Conservation (phyloP, 768 basidiomycete species). For the Fomitopsis pulvina region DNA sequence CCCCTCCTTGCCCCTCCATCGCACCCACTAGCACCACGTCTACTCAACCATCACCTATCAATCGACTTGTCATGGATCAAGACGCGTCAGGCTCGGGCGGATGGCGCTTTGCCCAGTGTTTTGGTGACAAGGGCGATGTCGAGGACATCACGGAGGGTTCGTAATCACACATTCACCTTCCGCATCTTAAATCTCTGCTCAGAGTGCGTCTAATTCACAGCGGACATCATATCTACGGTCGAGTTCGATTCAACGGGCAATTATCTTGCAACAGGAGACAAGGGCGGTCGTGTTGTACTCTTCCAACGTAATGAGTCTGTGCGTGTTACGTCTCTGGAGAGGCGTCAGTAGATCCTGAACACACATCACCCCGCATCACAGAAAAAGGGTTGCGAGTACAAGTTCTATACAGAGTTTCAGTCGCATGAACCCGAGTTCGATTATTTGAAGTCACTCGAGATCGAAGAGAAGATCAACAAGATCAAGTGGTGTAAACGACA, state of each 20-base stretch:
- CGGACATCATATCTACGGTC: slow-evolving; percentile 99
- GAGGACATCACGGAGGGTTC: slow-evolving; percentile 99
- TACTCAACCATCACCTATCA: neutral
- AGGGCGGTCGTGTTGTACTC: slow-evolving; percentile 96
- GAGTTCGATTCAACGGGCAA: slow-evolving; percentile 99
- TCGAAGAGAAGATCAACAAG: slow-evolving; percentile 99
- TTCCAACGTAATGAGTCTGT: slow-evolving; percentile 99
- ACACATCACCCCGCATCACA: slow-evolving; percentile 21
- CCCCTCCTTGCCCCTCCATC: neutral
- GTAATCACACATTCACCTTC: slow-evolving; percentile 22
- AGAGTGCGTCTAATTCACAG: slow-evolving; percentile 36
- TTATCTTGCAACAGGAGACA: slow-evolving; percentile 99
- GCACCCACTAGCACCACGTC: neutral
- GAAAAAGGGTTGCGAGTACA: slow-evolving; percentile 99
- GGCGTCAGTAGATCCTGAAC: slow-evolving; percentile 1
- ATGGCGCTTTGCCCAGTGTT: slow-evolving; percentile 99
- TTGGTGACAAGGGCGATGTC: slow-evolving; percentile 99
- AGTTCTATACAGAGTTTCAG: slow-evolving; percentile 99
- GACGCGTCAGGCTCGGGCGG: slow-evolving; percentile 79
- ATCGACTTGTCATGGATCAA: slow-evolving; percentile 53
- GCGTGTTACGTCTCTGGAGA: slow-evolving; percentile 22
- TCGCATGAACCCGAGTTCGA: slow-evolving; percentile 99
- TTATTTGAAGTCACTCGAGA: slow-evolving; percentile 98
- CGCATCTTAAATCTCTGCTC: slow-evolving; percentile 10
- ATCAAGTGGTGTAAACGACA: slow-evolving; percentile 99